Evolutionary conservation across 2,329 filamentous ascomycete species (phyloP), one percentile per base, ranked within the genome.

Genomic region (Dissoconium aciculare): DNA sequence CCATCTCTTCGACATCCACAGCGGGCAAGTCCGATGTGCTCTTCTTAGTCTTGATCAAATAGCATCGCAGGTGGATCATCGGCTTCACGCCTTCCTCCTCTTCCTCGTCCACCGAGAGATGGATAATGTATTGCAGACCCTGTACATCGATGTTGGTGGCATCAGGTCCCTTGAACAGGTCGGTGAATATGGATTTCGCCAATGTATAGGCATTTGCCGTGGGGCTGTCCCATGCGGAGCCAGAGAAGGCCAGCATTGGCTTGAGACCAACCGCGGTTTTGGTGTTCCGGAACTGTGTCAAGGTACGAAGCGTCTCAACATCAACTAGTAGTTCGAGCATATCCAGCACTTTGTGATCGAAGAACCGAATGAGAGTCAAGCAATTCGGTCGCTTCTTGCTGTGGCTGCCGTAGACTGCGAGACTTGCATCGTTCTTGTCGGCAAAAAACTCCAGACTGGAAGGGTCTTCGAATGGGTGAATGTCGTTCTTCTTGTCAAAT

Each of bases 321-420:
- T 94, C 75, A 36, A 98, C 70, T 53, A 82, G 66, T 47, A 95
- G 60, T 66, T 98, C 89, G 32, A 92, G 64, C 83, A 98, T 93
- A 57, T 98, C 91, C 42, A 95, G 68, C 11, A 93, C 67, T 59
- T 89, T 85, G 62, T 81, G 73, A 47, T 76, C 71, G 55, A 92
- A 95, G 26, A 79, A 80, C 40, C 89, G 74, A 24, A 78, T 66
- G 27, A 95, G 58, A 0, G 84, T 94, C 47, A 98, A 56, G 39
- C 76, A 77, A 58, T 98, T 84, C 4, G 85, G 85, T n/a, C 89
- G 70, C 68, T 95, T 98, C 69, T 95, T 98, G 56, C 71, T 82
- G 57, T 77, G 78, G 54, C 71, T 76, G 31, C 77, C 85, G 48
- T 92, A 92, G 43, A 89, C 69, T 43, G 94, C 68, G 28, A 94